Evolutionary conservation across 2,329 filamentous ascomycete species (phyloP), one percentile per base, ranked within the genome.

Genomic region (Sphaerulina populicola): DNA sequence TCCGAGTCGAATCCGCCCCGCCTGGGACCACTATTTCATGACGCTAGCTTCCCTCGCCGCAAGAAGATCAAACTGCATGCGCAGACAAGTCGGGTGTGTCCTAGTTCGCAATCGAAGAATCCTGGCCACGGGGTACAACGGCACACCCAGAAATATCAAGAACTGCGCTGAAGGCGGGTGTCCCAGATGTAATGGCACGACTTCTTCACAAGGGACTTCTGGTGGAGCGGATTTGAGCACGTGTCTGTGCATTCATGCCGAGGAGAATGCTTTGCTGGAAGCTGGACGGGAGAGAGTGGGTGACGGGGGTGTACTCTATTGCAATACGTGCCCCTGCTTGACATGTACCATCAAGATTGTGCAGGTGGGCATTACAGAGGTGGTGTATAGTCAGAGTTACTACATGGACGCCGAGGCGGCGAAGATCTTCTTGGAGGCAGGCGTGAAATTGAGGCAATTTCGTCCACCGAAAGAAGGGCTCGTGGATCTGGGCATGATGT

Each of bases 21-120:
- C 81, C 44, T 98, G 93, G 93, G 93, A 98, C 70, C 83, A 86
- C 63, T 98, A 98, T 73, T 98, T 98, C 67, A 98, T 98, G 93
- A 82, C 87, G 37, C 76, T 98, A n/a, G 90, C 93, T 4, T 88
- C 86, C 31, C 80, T 98, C 43, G 93, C 93, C 6, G 87, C 91
- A 0, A 85, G 88, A 60, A 80, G 93, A 57, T 88, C 84, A 65
- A 98, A 98, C 70, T 98, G 93, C 74, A 98, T 98, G 93, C 96
- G 97, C 72, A 80, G 93, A 29, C 82, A 91, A 58, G 93, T 98
- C 1, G 93, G 93, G 6, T 96, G 90, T 71, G 93, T 97, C 6
- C 77, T 98, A 8, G 90, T 97, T 31, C 78, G 85, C 57, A 84
- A 89, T 64, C 83, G 83, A 63, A 81, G 90, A 60, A 93, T 98